These are phyloP conservation scores for Mortierella polycephala DNA, from an alignment of 371 early-diverging fungal genomes.

Conservation along the genomic window DNA sequence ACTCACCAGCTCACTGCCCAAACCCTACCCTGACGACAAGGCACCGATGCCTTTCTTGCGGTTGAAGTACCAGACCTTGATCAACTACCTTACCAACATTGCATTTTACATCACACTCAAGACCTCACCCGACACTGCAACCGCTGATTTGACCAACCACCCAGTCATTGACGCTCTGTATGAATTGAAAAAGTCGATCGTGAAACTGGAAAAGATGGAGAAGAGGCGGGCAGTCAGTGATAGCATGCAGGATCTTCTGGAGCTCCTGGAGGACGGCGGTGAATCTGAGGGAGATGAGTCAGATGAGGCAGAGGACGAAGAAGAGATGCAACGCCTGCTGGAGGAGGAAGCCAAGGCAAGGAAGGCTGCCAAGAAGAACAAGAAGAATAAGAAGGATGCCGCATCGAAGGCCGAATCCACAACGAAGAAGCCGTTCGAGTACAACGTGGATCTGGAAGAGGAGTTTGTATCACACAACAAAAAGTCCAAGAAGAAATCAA, in stretches of 20 bases:
- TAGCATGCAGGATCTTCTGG: conserved; percentile 55
- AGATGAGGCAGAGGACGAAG: conserved; percentile 28
- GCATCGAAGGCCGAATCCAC: conserved; percentile 16
- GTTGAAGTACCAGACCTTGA: conserved; percentile 65
- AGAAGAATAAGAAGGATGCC: conserved; percentile 30
- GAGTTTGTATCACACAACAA: conserved; percentile 56
- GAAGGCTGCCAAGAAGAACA: conserved; percentile 32
- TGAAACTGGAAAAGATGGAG: conserved; percentile 76
- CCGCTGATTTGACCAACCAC: conserved; percentile 74
- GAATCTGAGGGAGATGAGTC: conserved; percentile 28
- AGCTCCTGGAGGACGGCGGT: conserved; percentile 39
- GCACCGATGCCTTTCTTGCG: conserved; percentile 62
- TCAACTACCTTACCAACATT: conserved; percentile 89
- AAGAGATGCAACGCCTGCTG: conserved; percentile 24
- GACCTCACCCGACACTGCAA: conserved; percentile 64
- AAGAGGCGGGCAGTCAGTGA: conserved; percentile 56
- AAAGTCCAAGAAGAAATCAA: conserved; percentile 49
- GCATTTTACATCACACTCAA: conserved; percentile 88
- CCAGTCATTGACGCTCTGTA: conserved; percentile 86
- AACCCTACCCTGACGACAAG: conserved; percentile 51
- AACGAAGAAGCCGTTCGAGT: conserved; percentile 25
- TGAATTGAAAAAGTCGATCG: conserved; percentile 74
- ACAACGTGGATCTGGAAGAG: conserved; percentile 55
- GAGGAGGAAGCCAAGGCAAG: conserved; percentile 26
- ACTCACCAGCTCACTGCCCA: conserved; percentile 47